Base-by-base conservation (phyloP, 441 rosid genomes). In the Dalechampia spathulata region DNA sequence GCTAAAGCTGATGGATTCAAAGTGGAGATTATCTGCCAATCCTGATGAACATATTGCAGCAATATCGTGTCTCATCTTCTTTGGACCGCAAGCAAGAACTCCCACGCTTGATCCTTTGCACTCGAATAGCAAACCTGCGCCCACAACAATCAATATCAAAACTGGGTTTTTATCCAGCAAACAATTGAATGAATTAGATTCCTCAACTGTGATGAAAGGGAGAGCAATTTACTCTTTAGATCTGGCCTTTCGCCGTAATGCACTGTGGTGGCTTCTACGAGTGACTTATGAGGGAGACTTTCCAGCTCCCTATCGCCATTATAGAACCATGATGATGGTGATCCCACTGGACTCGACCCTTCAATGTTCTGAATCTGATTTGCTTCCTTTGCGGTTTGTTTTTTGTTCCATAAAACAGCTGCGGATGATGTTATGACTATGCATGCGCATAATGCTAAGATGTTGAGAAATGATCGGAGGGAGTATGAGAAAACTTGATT, bases 1-100 rank as follows among this genome's bases (percentile, higher is more conserved):
- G 73, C 72, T 78, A 48, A 92, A 92, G 79, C 95, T 83, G 61
- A 83, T 79, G 20, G 92, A 85, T 73, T 92, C 92, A 42, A 85
- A 86, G 39, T 79, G 81, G 39, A 85, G 64, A 59, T 75, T 77
- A n/a, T 68, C 54, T 6, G 71, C 72, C 34, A 65, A 59, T 25
- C 75, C 72, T 6, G 83, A 78, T 0, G 86, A 77, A 51, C 97
- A 85, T 8, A 85, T 70, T 49, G 60, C 58, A 0, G 97, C 97
- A 9, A 77, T 87, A 14, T 86, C 83, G 21, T 76, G 92, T 57
- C 94, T 80, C 90, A 89, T 56, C 70, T 63, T 78, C 74, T 52
- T 80, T 3, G 99, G 96, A 10, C 97, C 99, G 49, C 82, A 71
- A 36, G 58, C 89, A 38, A 87, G 66, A 55, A 89, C 89, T 59